phyloP scores from a whole-genome alignment of 2,329 filamentous ascomycete species.

The Achaetomium macrosporum region DNA sequence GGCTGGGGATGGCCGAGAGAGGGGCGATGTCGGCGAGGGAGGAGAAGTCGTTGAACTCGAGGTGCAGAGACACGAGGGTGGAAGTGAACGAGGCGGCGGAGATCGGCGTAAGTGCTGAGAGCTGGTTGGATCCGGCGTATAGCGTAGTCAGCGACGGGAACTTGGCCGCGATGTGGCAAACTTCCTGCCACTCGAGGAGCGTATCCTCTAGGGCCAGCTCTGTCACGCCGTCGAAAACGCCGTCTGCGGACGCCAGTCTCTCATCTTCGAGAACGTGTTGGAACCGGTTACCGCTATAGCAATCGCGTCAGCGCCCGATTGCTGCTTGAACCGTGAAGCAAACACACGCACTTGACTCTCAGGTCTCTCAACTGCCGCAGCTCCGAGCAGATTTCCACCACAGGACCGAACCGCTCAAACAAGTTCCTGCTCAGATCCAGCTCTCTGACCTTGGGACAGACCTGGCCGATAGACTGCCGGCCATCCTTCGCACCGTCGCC shows the following conservation, averaged over 20 bases:
- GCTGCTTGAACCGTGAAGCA: not conserved
- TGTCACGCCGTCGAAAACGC: slow-evolving; percentile 45
- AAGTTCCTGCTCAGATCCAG: slow-evolving; percentile 83
- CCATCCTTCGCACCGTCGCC: slow-evolving; percentile 24
- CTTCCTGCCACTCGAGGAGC: slow-evolving; percentile 59
- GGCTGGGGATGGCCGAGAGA: slow-evolving; percentile 44
- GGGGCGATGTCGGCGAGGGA: slow-evolving; percentile 51
- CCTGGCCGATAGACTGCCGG: slow-evolving; percentile 39
- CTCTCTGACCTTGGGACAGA: slow-evolving; percentile 65
- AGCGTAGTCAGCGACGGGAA: slow-evolving; percentile 51
- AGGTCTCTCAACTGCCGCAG: slow-evolving; percentile 61
- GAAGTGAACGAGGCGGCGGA: slow-evolving; percentile 38
- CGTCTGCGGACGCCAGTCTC: slow-evolving; percentile 29
- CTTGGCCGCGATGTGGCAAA: slow-evolving; percentile 46
- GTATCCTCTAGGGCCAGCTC: slow-evolving; percentile 64
- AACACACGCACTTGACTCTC: slow-evolving; percentile 60
- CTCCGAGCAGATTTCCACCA: slow-evolving; percentile 65
- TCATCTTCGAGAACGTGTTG: slow-evolving; percentile 40
- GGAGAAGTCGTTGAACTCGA: slow-evolving; percentile 67
- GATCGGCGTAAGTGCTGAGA: slow-evolving; percentile 42
- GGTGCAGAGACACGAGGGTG: slow-evolving; percentile 56
- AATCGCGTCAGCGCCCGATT: slow-evolving; percentile 2
- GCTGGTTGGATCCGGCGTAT: slow-evolving; percentile 51
- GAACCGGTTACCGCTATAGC: slow-evolving; percentile 66
- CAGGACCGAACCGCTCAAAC: slow-evolving; percentile 60